Conservation (phyloP, 176 grass and related monocot species). For the Lolium perenne region DNA sequence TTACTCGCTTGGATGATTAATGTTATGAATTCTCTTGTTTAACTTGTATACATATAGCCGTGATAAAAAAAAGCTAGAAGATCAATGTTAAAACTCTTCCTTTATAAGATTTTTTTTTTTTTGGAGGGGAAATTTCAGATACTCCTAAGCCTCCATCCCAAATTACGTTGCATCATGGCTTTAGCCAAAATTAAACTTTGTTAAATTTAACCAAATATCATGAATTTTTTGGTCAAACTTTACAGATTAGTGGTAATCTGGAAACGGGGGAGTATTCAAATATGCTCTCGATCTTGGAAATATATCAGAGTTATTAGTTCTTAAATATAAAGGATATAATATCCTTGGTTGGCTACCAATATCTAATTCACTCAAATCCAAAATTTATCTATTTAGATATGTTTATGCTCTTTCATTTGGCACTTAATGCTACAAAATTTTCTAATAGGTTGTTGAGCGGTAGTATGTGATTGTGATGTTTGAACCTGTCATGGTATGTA, state of each 20-base stretch:
- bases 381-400: not conserved
- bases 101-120: too few species aligned
- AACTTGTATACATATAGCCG: not conserved
- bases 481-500: not conserved
- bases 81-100: not conserved
- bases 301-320: not conserved
- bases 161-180: too few species aligned
- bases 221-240: too few species aligned
- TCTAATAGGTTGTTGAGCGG: not conserved
- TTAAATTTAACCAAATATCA: too few species aligned
- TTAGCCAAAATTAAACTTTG: too few species aligned
- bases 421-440: not conserved
- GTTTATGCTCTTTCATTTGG: not conserved
- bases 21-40: not conserved
- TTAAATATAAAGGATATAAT: conserved; percentile 5
- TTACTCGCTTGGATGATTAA: not conserved
- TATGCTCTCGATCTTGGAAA: not conserved
- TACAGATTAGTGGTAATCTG: too few species aligned
- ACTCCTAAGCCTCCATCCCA: too few species aligned
- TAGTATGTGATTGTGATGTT: not conserved
- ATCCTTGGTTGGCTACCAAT: not conserved
- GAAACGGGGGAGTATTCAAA: too few species aligned
- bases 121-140: too few species aligned
- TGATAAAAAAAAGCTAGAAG: not conserved
- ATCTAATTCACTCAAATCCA: not conserved